A percentile compares a stretch with the other conserved stretches of the same genome.
phyloP scores from a whole-genome alignment of 2,329 filamentous ascomycete species.

The Waltergamsia citrina region DNA sequence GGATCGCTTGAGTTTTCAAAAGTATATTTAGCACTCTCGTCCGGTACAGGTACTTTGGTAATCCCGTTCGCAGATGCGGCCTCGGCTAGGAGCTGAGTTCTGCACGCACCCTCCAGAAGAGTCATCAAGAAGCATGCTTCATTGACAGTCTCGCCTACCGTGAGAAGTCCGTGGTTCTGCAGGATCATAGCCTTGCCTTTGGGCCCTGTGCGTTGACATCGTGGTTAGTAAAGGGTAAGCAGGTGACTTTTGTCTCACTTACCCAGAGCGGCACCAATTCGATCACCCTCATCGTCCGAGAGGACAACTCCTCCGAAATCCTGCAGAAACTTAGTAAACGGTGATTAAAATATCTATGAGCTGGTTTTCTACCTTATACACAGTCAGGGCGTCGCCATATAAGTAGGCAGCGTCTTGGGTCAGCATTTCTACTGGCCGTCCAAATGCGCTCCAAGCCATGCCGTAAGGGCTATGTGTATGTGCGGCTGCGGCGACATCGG shows the following conservation, averaged over 20 bases:
- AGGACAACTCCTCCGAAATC: constrained; percentile 40
- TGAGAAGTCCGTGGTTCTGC: constrained; percentile 61
- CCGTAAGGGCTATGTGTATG: constrained; percentile 57
- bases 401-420: constrained; percentile 58
- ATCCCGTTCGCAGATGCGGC: constrained; percentile 34
- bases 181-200: constrained; percentile 52
- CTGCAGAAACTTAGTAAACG: constrained; percentile 1
- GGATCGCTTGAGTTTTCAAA: constrained; percentile 3
- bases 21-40: constrained; percentile 28
- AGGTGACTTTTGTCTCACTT: neutral
- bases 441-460: constrained; percentile 59
- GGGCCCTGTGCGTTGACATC: constrained; percentile 17
- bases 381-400: constrained; percentile 48
- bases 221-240: neutral
- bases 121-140: constrained; percentile 63
- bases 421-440: constrained; percentile 55
- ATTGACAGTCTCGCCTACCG: constrained; percentile 58
- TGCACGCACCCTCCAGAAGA: constrained; percentile 56
- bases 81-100: constrained; percentile 57
- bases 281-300: constrained; percentile 51
- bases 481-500: constrained; percentile 56
- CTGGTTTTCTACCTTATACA: constrained; percentile 35
- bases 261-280: constrained; percentile 51
- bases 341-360: neutral
- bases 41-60: constrained; percentile 24